These are phyloP conservation scores for Penicillium sp. DNA, from an alignment of 2,329 filamentous ascomycete genomes.

Conservation along the genomic window DNA sequence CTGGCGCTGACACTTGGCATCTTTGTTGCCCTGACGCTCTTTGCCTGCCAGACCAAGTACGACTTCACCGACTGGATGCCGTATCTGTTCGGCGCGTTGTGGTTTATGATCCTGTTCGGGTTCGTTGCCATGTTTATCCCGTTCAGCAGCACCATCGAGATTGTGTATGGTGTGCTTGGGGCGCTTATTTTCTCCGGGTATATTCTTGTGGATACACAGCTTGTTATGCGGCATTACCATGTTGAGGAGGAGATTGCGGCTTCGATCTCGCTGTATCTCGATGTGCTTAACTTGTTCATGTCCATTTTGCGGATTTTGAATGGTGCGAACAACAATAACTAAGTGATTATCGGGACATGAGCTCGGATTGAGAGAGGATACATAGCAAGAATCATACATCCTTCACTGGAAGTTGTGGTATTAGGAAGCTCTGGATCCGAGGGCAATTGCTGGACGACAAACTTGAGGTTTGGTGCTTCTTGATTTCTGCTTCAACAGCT, in stretches of 20 bases:
- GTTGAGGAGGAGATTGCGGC: conserved; percentile 98
- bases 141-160: conserved; percentile 74
- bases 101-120: conserved; percentile 87
- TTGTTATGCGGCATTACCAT: conserved; percentile 93
- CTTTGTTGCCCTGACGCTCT: conserved; percentile 66
- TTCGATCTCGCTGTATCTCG: conserved; percentile 89
- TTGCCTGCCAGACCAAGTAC: conserved; percentile 96
- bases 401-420: neutral
- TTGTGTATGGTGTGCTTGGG: conserved; percentile 75
- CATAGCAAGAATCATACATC: neutral
- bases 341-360: conserved; percentile 32
- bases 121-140: conserved; percentile 92
- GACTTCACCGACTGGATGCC: conserved; percentile 98
- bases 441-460: neutral
- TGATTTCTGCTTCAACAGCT: neutral
- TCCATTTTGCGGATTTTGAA: conserved; percentile 94
- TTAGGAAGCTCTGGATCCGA: neutral
- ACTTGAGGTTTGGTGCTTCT: conserved; percentile 4
- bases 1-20: conserved; percentile 75
- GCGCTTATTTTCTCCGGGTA: conserved; percentile 92
- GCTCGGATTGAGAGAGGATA: neutral
- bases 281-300: conserved; percentile 96
- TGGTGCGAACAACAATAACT: conserved; percentile 85
- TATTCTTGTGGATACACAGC: conserved; percentile 93
- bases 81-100: conserved; percentile 86